phyloP scores from a whole-genome alignment of 2,329 filamentous ascomycete species.

The Allantophomopsis lycopodina region DNA sequence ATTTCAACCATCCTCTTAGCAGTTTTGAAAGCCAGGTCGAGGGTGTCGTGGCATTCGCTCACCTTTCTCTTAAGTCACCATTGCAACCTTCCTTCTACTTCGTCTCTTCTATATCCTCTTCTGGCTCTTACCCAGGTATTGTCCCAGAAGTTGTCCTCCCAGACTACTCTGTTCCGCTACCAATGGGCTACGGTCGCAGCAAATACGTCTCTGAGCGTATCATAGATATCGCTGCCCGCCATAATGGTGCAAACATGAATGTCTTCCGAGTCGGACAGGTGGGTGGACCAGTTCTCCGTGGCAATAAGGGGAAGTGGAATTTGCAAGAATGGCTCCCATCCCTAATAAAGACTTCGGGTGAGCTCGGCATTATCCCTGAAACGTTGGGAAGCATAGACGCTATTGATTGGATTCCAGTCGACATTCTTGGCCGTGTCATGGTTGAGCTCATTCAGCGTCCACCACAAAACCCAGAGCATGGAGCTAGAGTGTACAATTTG shows the following conservation, averaged over 20 bases:
- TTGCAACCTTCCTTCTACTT: conserved; percentile 4
- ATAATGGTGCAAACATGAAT: conserved; percentile 11
- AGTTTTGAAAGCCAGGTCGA: conserved; percentile 20
- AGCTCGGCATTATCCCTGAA: conserved; percentile 22
- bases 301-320: conserved; percentile 21
- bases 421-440: conserved; percentile 22
- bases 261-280: conserved; percentile 20
- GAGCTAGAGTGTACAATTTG: conserved; percentile 11
- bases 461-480: neutral
- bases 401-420: conserved; percentile 30
- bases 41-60: conserved; percentile 21
- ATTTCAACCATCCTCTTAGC: conserved; percentile 17
- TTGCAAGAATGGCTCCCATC: conserved; percentile 25
- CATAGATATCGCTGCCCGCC: conserved; percentile 9
- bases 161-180: neutral
- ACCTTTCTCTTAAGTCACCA: neutral
- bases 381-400: conserved; percentile 18
- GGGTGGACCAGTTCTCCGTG: conserved; percentile 10
- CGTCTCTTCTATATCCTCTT: conserved; percentile 7
- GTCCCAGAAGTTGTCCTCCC: conserved; percentile 20
- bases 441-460: conserved; percentile 13
- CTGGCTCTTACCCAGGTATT: neutral
- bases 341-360: conserved; percentile 21
- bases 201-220: conserved; percentile 16
- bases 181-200: conserved; percentile 19